phyloP scores from a whole-genome alignment of 2,329 filamentous ascomycete genomes.

The Pseudogymnoascus sp. region DNA sequence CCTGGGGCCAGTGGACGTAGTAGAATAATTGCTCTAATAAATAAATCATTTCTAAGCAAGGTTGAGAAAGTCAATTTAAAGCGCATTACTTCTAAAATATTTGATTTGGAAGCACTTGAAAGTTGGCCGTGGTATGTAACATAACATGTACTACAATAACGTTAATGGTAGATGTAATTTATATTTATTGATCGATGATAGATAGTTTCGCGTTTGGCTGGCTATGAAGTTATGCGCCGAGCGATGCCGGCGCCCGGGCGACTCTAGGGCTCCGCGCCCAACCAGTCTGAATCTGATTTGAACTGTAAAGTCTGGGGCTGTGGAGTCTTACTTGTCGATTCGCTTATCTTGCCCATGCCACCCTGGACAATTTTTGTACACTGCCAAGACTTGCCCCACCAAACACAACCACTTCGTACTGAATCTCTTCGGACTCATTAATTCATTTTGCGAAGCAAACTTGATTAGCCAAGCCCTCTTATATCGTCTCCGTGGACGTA shows the following conservation, averaged over 20 bases:
- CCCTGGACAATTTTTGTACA: conserved; percentile 1
- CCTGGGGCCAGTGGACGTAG: background rate
- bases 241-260: background rate
- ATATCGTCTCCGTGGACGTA: conserved; percentile 5
- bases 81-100: background rate
- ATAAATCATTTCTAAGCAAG: background rate
- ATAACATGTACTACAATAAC: background rate
- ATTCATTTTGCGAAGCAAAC: conserved; percentile 4
- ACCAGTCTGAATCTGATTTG: background rate
- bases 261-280: background rate
- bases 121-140: background rate
- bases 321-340: conserved; percentile 1
- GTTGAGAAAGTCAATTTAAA: background rate
- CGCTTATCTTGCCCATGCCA: conserved; percentile 8
- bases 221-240: background rate
- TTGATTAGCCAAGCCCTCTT: background rate
- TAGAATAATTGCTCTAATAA: background rate
- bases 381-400: conserved; percentile 7
- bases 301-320: conserved; percentile 1
- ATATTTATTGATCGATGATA: background rate
- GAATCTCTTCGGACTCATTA: background rate
- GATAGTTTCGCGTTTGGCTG: background rate
- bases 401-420: conserved; percentile 5
- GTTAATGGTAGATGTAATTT: background rate
- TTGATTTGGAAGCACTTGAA: background rate